A percentile compares a stretch with the other conserved stretches of the same genome.
phyloP scores from a whole-genome alignment of 768 basidiomycete species.

The Boletellus emodensis region DNA sequence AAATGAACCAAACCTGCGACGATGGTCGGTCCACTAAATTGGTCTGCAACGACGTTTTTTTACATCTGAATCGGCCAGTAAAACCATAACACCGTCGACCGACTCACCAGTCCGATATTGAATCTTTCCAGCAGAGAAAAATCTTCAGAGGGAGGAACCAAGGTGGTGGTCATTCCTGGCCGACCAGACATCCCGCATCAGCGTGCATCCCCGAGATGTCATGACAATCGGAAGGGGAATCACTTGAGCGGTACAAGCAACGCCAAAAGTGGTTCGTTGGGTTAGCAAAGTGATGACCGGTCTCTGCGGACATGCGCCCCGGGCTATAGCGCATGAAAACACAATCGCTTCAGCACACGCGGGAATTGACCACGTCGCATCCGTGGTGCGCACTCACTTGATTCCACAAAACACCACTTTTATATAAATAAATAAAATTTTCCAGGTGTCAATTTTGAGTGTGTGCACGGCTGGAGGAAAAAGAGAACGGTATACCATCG shows the following conservation, averaged over 20 bases:
- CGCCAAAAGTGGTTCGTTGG: slow-evolving; percentile 82
- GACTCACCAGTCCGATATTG: slow-evolving; percentile 62
- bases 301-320: slow-evolving; percentile 60
- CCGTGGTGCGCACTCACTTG: slow-evolving; percentile 47
- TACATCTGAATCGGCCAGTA: background rate
- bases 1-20: slow-evolving; percentile 42
- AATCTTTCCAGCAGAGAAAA: slow-evolving; percentile 52
- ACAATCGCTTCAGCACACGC: background rate
- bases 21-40: slow-evolving; percentile 73
- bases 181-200: no score
- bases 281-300: slow-evolving; percentile 77
- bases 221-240: background rate
- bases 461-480: no score
- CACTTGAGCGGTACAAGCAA: slow-evolving; percentile 65
- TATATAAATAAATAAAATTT: no score
- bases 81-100: background rate
- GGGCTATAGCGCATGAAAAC: slow-evolving; percentile 41
- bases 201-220: no score
- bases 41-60: slow-evolving; percentile 42
- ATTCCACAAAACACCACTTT: slow-evolving; percentile 83
- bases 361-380: background rate
- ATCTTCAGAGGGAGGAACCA: slow-evolving; percentile 57
- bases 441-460: no score
- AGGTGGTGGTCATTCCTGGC: slow-evolving; percentile 54
- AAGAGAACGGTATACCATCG: slow-evolving; percentile 44